Evolutionary conservation across 495 filamentous ascomycete species (phyloP).

Genomic region (Aspergillus baeticus): DNA sequence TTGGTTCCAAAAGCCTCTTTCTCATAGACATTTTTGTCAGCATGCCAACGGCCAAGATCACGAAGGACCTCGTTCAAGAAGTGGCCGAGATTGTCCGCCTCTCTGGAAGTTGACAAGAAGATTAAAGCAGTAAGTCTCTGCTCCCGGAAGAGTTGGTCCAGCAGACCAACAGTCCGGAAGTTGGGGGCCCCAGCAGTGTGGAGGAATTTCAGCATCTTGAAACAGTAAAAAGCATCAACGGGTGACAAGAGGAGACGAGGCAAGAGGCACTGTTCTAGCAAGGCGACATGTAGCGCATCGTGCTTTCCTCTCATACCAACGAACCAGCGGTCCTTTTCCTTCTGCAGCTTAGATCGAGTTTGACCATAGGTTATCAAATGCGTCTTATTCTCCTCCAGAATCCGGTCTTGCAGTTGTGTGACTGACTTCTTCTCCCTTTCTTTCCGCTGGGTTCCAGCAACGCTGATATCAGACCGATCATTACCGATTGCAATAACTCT

Average conservation of each 20-base stretch:
- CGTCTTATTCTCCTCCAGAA: slow-evolving; percentile 68
- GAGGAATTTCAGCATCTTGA: slow-evolving; percentile 79
- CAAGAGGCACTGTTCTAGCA: slow-evolving; percentile 88
- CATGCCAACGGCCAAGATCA: slow-evolving; percentile 82
- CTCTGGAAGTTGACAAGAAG: slow-evolving; percentile 81
- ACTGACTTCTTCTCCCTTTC: slow-evolving; percentile 61
- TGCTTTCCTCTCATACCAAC: slow-evolving; percentile 56
- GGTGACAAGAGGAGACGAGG: slow-evolving; percentile 82
- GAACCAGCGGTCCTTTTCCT: slow-evolving; percentile 84
- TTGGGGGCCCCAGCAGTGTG: slow-evolving; percentile 79
- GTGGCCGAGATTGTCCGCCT: slow-evolving; percentile 85
- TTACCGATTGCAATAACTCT: slow-evolving; percentile 59
- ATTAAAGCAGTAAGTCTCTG: slow-evolving; percentile 77
- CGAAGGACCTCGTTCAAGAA: slow-evolving; percentile 80
- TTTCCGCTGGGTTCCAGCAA: slow-evolving; percentile 60
- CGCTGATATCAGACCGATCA: slow-evolving; percentile 70
- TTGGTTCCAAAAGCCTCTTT: slow-evolving; percentile 69
- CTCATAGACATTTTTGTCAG: slow-evolving; percentile 70
- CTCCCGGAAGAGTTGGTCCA: slow-evolving; percentile 80
- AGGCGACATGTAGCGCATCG: slow-evolving; percentile 65
- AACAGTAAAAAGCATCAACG: slow-evolving; percentile 82
- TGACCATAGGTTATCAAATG: slow-evolving; percentile 65
- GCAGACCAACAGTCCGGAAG: slow-evolving; percentile 81
- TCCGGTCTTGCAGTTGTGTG: slow-evolving; percentile 55
- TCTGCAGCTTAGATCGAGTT: slow-evolving; percentile 60